Percentiles rank a stretch among this genome's conserved stretches.
These are phyloP conservation scores for Aphanomyces invadans DNA, from an alignment of 352 stramenopile genomes.

Conservation along the genomic window DNA sequence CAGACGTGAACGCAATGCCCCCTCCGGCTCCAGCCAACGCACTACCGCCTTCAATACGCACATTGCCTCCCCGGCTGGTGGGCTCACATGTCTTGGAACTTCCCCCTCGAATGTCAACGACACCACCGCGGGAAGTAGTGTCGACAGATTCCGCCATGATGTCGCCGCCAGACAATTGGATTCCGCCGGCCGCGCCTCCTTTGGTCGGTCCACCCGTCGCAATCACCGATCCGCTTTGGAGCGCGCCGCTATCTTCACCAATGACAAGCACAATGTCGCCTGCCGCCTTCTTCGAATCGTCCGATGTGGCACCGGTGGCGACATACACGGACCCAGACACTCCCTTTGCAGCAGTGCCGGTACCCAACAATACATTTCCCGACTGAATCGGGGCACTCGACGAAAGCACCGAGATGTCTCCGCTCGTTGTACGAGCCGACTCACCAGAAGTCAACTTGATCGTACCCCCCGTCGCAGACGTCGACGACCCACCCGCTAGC, in stretches of 20 bases:
- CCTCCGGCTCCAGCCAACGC: constrained; percentile 26
- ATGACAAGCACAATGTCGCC: constrained; percentile 2
- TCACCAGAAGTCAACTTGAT: neutral
- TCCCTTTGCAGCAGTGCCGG: neutral
- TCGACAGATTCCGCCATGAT: neutral
- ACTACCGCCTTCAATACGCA: neutral
- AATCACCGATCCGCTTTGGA: neutral
- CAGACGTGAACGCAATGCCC: constrained; percentile 30
- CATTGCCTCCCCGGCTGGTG: neutral
- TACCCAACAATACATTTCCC: constrained; percentile 11
- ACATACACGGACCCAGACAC: neutral
- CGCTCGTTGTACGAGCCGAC: neutral
- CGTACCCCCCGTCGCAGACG: constrained; percentile 4
- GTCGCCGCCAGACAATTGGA: constrained; percentile 1
- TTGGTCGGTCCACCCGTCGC: neutral
- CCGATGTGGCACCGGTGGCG: neutral
- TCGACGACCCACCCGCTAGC: constrained; percentile 15
- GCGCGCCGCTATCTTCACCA: neutral
- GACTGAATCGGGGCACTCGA: neutral
- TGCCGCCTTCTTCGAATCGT: neutral
- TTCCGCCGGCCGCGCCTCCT: neutral
- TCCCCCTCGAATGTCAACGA: neutral
- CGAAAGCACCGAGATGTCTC: constrained; percentile 11
- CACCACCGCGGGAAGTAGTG: neutral
- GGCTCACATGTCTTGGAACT: neutral